Evolutionary conservation across 2,329 filamentous ascomycete genomes (phyloP), one percentile per base, ranked within the genome.

Genomic region (Colletotrichum sp.): DNA sequence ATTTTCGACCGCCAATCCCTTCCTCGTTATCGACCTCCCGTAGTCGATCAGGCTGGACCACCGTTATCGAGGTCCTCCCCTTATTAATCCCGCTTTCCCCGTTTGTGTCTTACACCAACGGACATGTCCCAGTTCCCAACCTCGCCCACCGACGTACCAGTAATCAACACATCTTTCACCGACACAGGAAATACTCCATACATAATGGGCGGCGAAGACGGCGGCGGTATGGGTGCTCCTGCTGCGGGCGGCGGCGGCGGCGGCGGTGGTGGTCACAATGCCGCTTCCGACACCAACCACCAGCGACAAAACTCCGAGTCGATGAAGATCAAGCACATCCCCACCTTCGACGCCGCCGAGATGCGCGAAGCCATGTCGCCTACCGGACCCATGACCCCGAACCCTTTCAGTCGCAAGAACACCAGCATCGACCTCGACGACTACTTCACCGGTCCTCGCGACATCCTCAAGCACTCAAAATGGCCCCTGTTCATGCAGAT

Each of bases 401-500:
- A 81, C 55, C 78, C 81, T 44, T 85, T 84, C 75, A 81, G 80
- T 49, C 82, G 82, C 55, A 84, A 82, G 34, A 77, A 78, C 68
- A 82, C 81, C 18, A 84, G 84, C 16, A 82, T 89, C 76, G 89
- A 91, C 39, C 78, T 93, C 64, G 90, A 92, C 76, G 90, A 92
- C 78, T 93, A 93, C 82, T 93, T 93, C 81, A 90, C 82, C 65
- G 92, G 91, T 15, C 94, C 94, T 66, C 90, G 93, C 76, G 92
- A 95, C 82, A 90, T 95, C 78, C 88, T 92, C 74, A 91, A 91
- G 80, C 94, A 96, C 84, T 95, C 93, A 24, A 95, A 95, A 88
- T 93, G 93, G 89, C 94, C 94, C 21, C 90, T 92, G 78, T 94
- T 95, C 82, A 85, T 96, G 82, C 93, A 93, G 75, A 89, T 96